Evolutionary conservation across 176 grass and related monocot species (phyloP).

Genomic region (Urochloa ruziziensis): DNA sequence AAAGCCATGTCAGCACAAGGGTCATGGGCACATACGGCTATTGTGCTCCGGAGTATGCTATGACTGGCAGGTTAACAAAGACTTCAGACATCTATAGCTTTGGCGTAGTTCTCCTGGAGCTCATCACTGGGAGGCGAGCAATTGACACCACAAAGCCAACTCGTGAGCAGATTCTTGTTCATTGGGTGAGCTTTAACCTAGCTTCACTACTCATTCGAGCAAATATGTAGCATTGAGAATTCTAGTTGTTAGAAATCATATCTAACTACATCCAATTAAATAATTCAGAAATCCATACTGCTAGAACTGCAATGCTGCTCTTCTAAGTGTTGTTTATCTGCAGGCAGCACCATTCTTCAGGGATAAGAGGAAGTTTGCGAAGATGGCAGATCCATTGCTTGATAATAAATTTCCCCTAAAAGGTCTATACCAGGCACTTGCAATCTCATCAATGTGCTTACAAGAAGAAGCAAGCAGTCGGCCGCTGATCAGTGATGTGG

Average conservation of each 20-base stretch:
- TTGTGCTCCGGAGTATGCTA: conserved; percentile 84
- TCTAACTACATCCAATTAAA: neutral
- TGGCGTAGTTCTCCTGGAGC: conserved; percentile 76
- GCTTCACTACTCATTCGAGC: neutral
- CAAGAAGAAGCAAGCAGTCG: conserved; percentile 75
- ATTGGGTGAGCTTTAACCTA: conserved; percentile 57
- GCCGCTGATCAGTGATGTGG: conserved; percentile 77
- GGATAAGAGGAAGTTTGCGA: conserved; percentile 67
- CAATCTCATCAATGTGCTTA: conserved; percentile 89
- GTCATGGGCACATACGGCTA: conserved; percentile 96
- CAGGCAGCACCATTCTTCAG: conserved; percentile 83
- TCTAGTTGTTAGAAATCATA: neutral
- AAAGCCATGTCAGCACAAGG: conserved; percentile 73
- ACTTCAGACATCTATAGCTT: conserved; percentile 96
- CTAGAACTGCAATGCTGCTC: conserved; percentile 23
- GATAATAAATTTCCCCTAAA: conserved; percentile 63
- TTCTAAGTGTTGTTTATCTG: conserved; percentile 4
- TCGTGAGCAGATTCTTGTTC: conserved; percentile 79
- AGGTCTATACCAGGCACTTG: conserved; percentile 78
- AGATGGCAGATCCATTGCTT: conserved; percentile 79
- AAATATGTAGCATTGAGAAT: neutral
- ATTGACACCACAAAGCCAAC: conserved; percentile 74
- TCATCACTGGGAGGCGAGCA: conserved; percentile 88
- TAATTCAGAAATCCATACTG: conserved; percentile 5
- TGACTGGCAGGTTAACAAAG: conserved; percentile 76